Base-by-base conservation (phyloP, 2,329 filamentous ascomycete genomes). In the Metarhizium sp. region DNA sequence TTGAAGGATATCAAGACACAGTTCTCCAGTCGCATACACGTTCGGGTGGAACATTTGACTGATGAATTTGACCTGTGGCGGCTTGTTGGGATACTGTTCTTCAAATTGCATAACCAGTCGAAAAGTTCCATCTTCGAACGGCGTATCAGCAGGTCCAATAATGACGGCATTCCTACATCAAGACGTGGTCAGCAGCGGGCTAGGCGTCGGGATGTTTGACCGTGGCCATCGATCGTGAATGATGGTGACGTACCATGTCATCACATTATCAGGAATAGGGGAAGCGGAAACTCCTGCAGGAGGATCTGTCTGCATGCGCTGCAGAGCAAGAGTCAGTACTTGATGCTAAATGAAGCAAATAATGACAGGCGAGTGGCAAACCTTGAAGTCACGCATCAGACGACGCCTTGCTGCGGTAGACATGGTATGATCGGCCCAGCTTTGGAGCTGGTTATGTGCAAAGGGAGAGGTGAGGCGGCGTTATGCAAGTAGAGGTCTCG, bases 11-110 rank as follows among this genome's bases (percentile, higher is more conserved):
- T 99, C 94, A 62, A 99, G 76, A 68, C 94, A 99, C 52, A 99
- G 80, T 75, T 99, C 94, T 59, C 94, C 94, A 0, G 92, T 97
- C 53, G 89, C 92, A 70, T 99, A 99, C 56, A 99, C 94, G 68
- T 99, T 99, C 18, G 94, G 94, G 66, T 99, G 94, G 73, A 99
- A 99, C 94, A 99, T 99, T 71, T 94, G 85, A 72, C 90, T 95
- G 70, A 99, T 95, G 71, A 99, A 99, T 69, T 97, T 97, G 74
- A 97, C 94, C 38, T 91, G 88, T 0, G 94, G 94, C 5, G 94
- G 94, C 71, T 97, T 97, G 75, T 97, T 99, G 34, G 94, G 94
- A 66, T 99, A 99, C 67, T 96, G 92, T 72, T 99, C 94, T 69
- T 97, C 94, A 64, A 99, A 99, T 69, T 96, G 91, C 92, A 99